A percentile compares a stretch with the other conserved stretches of the same genome.
phyloP scores from a whole-genome alignment of 306 rosid species.

The Abrus pulchellus region DNA sequence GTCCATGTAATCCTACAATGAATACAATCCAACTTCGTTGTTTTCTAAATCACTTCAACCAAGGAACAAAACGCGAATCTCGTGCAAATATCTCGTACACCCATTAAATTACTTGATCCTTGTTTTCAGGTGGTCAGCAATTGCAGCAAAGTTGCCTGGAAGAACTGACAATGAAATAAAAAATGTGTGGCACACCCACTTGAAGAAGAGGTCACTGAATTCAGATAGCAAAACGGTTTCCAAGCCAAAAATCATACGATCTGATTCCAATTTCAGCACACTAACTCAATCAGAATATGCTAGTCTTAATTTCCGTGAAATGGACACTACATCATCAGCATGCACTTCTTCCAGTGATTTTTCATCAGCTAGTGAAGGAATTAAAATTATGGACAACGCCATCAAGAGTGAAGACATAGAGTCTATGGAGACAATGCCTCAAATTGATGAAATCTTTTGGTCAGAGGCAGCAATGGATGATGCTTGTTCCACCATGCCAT shows the following conservation, averaged over 20 bases:
- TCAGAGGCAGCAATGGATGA: constrained; percentile 51
- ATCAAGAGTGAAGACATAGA: constrained; percentile 52
- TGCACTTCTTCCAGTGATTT: constrained; percentile 56
- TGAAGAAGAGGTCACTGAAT: constrained; percentile 67
- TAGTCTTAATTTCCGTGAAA: constrained; percentile 36
- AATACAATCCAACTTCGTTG: constrained; percentile 21
- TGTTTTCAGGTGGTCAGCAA: constrained; percentile 84
- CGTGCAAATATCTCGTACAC: constrained; percentile 10
- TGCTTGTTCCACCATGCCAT: constrained; percentile 33
- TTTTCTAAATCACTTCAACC: background rate
- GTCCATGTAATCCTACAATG: background rate
- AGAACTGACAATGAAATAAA: constrained; percentile 90
- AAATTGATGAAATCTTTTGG: constrained; percentile 69
- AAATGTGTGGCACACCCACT: constrained; percentile 88
- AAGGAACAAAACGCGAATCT: background rate
- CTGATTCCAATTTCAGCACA: constrained; percentile 49
- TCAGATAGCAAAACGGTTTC: constrained; percentile 36
- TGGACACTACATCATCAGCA: constrained; percentile 30
- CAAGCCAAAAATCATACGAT: constrained; percentile 33
- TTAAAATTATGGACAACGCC: background rate
- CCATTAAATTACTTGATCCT: background rate
- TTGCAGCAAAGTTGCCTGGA: constrained; percentile 80
- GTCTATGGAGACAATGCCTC: constrained; percentile 43
- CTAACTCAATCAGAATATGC: constrained; percentile 41
- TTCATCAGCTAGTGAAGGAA: constrained; percentile 40